These are phyloP conservation scores for Yamadazyma siamensis DNA, from an alignment of 1,139 yeast genomes.

Conservation along the genomic window DNA sequence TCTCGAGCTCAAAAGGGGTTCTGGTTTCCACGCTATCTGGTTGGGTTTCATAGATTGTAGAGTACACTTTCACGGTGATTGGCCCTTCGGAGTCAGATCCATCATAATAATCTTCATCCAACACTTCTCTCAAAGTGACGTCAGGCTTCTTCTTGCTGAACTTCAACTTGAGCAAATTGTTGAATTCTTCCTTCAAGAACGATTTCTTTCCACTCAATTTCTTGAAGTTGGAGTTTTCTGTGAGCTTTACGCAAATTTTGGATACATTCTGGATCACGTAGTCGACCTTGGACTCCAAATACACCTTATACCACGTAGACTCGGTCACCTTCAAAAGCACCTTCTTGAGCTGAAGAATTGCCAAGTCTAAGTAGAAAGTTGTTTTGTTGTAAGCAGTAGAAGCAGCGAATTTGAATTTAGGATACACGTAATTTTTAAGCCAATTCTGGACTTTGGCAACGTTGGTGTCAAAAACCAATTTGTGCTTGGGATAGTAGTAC, in stretches of 20 bases:
- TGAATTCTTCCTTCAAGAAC: slow-evolving; percentile 28
- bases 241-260: slow-evolving; percentile 7
- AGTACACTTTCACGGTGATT: slow-evolving; percentile 24
- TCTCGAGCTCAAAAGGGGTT: slow-evolving; percentile 13
- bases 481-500: slow-evolving; percentile 11
- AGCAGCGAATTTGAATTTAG: slow-evolving; percentile 1
- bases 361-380: slow-evolving; percentile 1
- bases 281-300: slow-evolving; percentile 3
- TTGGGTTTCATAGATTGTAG: slow-evolving; percentile 26
- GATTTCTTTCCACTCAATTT: slow-evolving; percentile 17
- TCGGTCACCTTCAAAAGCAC: slow-evolving; percentile 1
- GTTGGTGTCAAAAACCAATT: slow-evolving; percentile 5
- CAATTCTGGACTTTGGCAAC: slow-evolving; percentile 2
- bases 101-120: slow-evolving; percentile 17
- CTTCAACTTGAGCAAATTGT: slow-evolving; percentile 20
- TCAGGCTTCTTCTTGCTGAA: slow-evolving; percentile 8
- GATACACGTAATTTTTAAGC: slow-evolving; percentile 3
- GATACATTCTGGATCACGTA: not conserved
- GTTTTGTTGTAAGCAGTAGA: not conserved
- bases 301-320: slow-evolving; percentile 2
- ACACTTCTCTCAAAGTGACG: slow-evolving; percentile 17
- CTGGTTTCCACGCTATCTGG: slow-evolving; percentile 11
- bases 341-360: slow-evolving; percentile 1
- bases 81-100: slow-evolving; percentile 17
- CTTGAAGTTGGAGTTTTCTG: slow-evolving; percentile 10